A percentile compares a stretch with the other conserved stretches of the same genome.
These are phyloP conservation scores for Hagleromyces aurorensis DNA, from an alignment of 805 yeast species.

Conservation along the genomic window DNA sequence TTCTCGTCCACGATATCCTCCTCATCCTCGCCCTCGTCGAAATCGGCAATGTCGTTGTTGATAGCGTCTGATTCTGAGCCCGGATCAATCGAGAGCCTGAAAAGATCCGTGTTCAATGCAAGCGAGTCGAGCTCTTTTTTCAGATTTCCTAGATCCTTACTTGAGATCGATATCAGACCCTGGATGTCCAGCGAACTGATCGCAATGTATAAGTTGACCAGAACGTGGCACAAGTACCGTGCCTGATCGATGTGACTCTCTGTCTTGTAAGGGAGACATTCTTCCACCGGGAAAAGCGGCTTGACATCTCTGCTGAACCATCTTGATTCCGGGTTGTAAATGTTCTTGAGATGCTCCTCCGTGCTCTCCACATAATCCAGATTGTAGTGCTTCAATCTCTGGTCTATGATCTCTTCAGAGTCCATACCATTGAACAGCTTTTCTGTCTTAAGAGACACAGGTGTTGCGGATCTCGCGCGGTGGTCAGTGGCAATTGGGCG, in stretches of 20 bases:
- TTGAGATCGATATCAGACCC: conserved; percentile 58
- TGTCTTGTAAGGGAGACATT: conserved; percentile 61
- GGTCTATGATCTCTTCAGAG: conserved; percentile 18
- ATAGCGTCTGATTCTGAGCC: conserved; percentile 6
- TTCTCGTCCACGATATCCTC: conserved; percentile 35
- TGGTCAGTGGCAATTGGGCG: conserved; percentile 1
- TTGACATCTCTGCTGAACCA: conserved; percentile 34
- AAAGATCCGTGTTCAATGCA: conserved; percentile 47
- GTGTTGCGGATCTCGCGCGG: conserved; percentile 22
- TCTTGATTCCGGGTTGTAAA: conserved; percentile 31
- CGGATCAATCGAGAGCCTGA: conserved; percentile 22
- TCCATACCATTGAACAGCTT: conserved; percentile 17
- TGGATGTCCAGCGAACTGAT: conserved; percentile 65
- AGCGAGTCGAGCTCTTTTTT: conserved; percentile 36
- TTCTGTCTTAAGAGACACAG: conserved; percentile 12
- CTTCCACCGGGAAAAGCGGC: conserved; percentile 29
- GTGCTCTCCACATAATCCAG: conserved; percentile 45
- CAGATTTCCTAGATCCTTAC: conserved; percentile 52
- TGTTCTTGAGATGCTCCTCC: conserved; percentile 25
- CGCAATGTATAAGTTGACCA: conserved; percentile 72
- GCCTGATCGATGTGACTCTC: conserved; percentile 66
- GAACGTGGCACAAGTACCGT: conserved; percentile 67
- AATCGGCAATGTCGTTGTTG: conserved; percentile 32
- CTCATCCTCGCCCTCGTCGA: conserved; percentile 34
- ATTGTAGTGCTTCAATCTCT: conserved; percentile 36